These are phyloP conservation scores for Platanus orientalis DNA, from an alignment of 164 flowering plant genomes.

Conservation along the genomic window DNA sequence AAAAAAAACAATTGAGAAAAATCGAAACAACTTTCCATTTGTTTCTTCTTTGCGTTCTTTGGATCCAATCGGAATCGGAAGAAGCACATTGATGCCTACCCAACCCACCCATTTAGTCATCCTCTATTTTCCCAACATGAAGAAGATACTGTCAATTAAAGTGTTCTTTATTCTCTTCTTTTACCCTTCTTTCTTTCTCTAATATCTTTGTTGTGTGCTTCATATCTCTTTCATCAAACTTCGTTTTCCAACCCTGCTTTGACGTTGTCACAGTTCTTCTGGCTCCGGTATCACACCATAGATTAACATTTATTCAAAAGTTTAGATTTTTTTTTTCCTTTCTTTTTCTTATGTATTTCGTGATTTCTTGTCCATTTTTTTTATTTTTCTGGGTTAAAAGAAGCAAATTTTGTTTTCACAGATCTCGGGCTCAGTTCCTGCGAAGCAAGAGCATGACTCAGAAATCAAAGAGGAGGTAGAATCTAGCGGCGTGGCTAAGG, in stretches of 20 bases:
- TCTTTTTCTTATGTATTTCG: too few relatives aligned
- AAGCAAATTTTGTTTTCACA: constrained; percentile 4
- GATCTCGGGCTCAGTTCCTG: constrained; percentile 12
- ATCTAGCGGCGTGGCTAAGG: constrained; percentile 15
- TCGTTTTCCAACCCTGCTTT: too few relatives aligned
- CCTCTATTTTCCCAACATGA: not conserved
- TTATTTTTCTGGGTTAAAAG: not conserved
- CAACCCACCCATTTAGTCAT: too few relatives aligned
- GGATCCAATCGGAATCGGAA: too few relatives aligned
- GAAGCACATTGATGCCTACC: too few relatives aligned
- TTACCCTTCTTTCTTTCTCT: not conserved
- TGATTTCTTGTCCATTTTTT: not conserved
- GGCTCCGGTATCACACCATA: not conserved
- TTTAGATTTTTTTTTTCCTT: not conserved
- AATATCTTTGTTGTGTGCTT: too few relatives aligned
- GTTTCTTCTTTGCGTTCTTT: too few relatives aligned
- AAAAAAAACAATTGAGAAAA: too few relatives aligned
- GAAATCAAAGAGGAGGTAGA: constrained; percentile 15
- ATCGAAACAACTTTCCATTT: too few relatives aligned
- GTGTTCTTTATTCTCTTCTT: not conserved
- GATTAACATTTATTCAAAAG: too few relatives aligned
- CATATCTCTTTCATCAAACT: too few relatives aligned
- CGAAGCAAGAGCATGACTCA: constrained; percentile 10
- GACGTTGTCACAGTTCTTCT: too few relatives aligned
- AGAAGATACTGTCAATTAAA: not conserved